phyloP scores from a whole-genome alignment of 768 basidiomycete genomes.

The Neoboletus subvelutipes region DNA sequence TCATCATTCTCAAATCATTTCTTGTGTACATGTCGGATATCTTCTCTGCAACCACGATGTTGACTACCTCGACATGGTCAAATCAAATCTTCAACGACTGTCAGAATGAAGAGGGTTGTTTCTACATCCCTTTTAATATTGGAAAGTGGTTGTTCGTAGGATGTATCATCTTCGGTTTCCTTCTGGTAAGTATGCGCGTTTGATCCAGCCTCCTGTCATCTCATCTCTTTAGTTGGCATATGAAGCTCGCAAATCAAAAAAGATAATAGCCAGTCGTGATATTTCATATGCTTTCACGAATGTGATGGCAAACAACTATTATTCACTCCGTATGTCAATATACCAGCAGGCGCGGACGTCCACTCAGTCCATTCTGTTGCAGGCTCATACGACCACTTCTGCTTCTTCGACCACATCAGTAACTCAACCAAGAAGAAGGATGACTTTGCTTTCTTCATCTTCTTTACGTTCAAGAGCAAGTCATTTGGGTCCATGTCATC shows the following conservation, averaged over 20 bases:
- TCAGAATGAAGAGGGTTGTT: slow-evolving; percentile 60
- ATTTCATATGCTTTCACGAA: slow-evolving; percentile 99
- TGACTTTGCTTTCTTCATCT: slow-evolving; percentile 98
- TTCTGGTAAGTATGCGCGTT: slow-evolving; percentile 58
- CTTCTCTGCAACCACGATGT: slow-evolving; percentile 96
- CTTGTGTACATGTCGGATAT: slow-evolving; percentile 97
- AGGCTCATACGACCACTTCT: slow-evolving; percentile 97
- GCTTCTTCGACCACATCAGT: slow-evolving; percentile 96
- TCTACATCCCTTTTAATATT: slow-evolving; percentile 81
- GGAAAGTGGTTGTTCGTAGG: slow-evolving; percentile 98
- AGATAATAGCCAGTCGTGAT: slow-evolving; percentile 92
- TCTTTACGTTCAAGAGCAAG: slow-evolving; percentile 98
- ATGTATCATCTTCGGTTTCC: slow-evolving; percentile 97
- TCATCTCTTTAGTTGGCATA: slow-evolving; percentile 68
- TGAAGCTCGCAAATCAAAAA: slow-evolving; percentile 88
- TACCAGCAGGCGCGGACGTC: not conserved
- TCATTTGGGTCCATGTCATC: slow-evolving; percentile 9
- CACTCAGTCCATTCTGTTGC: not conserved
- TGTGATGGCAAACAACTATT: slow-evolving; percentile 95
- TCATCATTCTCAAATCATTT: slow-evolving; percentile 91
- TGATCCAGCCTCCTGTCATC: not conserved
- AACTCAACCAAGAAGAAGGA: slow-evolving; percentile 95
- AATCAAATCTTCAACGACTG: slow-evolving; percentile 88
- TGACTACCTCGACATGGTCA: slow-evolving; percentile 86
- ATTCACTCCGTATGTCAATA: slow-evolving; percentile 78